These are phyloP conservation scores for Myxozyma nipponensis DNA, from an alignment of 805 yeast species.

Conservation along the genomic window DNA sequence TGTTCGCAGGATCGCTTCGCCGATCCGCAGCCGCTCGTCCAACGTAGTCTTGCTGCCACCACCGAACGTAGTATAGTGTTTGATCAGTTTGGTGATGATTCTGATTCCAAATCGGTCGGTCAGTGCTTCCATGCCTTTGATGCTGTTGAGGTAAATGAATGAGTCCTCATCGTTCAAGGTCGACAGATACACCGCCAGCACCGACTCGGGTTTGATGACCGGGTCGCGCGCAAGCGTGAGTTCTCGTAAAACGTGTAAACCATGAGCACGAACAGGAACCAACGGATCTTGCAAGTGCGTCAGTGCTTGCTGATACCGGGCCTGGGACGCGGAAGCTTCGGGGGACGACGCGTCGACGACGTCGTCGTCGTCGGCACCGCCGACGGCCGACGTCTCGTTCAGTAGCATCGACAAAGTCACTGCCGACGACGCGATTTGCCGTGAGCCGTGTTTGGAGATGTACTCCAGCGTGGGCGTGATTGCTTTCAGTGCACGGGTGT, in stretches of 20 bases:
- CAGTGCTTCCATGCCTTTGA: slow-evolving; percentile 68
- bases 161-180: slow-evolving; percentile 80
- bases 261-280: slow-evolving; percentile 84
- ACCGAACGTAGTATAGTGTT: slow-evolving; percentile 35
- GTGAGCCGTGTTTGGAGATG: slow-evolving; percentile 21
- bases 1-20: slow-evolving; percentile 70
- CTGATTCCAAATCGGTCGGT: slow-evolving; percentile 45
- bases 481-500: slow-evolving; percentile 17
- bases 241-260: slow-evolving; percentile 60
- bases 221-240: slow-evolving; percentile 50
- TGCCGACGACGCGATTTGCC: slow-evolving; percentile 22
- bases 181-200: slow-evolving; percentile 55
- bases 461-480: slow-evolving; percentile 19
- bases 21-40: slow-evolving; percentile 72
- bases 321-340: slow-evolving; percentile 23
- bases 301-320: slow-evolving; percentile 54
- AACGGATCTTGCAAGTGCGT: slow-evolving; percentile 68
- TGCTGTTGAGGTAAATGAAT: slow-evolving; percentile 76
- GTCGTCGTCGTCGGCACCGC: too few species aligned
- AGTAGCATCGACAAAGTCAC: slow-evolving; percentile 22
- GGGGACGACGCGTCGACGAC: slow-evolving; percentile 1
- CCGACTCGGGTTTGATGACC: slow-evolving; percentile 50
- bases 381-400: too few species aligned
- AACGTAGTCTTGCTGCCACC: slow-evolving; percentile 37
- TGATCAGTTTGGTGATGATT: slow-evolving; percentile 41